Evolutionary conservation across 352 stramenopile species (phyloP), one percentile per base, ranked within the genome.

Genomic region (Bremia lactucae): DNA sequence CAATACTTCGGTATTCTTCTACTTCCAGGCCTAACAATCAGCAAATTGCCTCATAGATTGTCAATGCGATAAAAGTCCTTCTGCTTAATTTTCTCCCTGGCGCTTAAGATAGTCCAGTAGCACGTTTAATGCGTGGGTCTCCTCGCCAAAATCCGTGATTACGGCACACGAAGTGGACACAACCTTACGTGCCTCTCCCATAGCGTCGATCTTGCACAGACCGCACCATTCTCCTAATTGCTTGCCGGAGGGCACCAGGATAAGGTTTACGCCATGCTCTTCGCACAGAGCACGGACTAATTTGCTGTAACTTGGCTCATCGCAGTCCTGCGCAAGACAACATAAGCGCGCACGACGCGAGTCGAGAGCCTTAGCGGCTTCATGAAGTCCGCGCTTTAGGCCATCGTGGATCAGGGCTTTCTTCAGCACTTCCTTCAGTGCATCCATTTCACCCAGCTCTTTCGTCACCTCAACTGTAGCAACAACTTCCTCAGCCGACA

Each of bases 71-170:
- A n/a, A 20, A 26, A 16, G 23, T 31, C 19, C 20, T 49, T 16
- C 14, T 47, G 49, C 60, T 83, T 87, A 93, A 72, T 88, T 89
- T 60, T 90, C 81, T 55, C 78, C 78, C 66, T 89, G 81, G 57
- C 78, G 97, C 84, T 98, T 97, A 53, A 99, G 87, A 83, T 98
- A 98, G 65, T 98, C 92, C 49, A 99, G 79, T 34, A 99, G 87
- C 41, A 98, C 87, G 55, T 95, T 96, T 41, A 99, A 81, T 37
- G 95, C 96, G 68, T 95, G 86, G 31, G 89, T 97, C 66, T 99
- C 96, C 81, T 99, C 95, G 71, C 97, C 97, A 60, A 99, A 99
- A 71, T 99, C 96, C 37, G 96, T 99, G 62, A 99, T 96, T 55
- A 98, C 95, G 49, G 93, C 93, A 68, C 89, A 97, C 46, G 93